phyloP scores from a whole-genome alignment of 2,329 filamentous ascomycete genomes.

The Leptodontidium sp. region DNA sequence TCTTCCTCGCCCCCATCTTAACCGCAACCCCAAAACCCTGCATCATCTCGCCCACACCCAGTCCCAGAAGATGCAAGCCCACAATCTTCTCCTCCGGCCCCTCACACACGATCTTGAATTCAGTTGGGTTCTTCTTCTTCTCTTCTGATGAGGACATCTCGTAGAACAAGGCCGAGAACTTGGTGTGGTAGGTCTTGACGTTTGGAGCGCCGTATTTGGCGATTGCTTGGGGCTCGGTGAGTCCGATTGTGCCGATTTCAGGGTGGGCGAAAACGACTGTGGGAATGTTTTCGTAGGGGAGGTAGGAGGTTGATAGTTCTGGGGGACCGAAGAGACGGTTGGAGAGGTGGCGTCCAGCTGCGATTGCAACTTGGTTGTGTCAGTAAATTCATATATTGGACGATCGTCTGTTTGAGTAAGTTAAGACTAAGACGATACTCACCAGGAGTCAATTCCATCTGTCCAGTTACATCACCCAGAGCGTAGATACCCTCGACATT shows the following conservation, averaged over 20 bases:
- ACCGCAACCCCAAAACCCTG: slow-evolving; percentile 72
- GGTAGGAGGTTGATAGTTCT: slow-evolving; percentile 66
- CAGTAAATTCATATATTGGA: not conserved
- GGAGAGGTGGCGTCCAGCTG: slow-evolving; percentile 79
- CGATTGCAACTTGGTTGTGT: slow-evolving; percentile 74
- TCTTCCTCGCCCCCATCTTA: slow-evolving; percentile 70
- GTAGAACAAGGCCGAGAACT: slow-evolving; percentile 88
- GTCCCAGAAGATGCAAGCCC: slow-evolving; percentile 83
- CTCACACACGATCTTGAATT: slow-evolving; percentile 80
- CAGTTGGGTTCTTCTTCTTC: slow-evolving; percentile 79
- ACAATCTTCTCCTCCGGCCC: slow-evolving; percentile 85
- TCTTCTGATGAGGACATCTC: slow-evolving; percentile 76
- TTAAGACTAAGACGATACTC: not conserved
- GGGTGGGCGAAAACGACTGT: slow-evolving; percentile 90
- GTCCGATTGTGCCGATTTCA: slow-evolving; percentile 80
- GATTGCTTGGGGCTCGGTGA: slow-evolving; percentile 81
- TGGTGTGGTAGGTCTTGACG: slow-evolving; percentile 82
- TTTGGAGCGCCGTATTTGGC: slow-evolving; percentile 76
- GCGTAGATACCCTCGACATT: slow-evolving; percentile 79
- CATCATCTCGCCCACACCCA: slow-evolving; percentile 73
- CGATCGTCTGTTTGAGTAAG: not conserved
- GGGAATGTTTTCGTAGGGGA: slow-evolving; percentile 81
- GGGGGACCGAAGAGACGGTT: slow-evolving; percentile 81
- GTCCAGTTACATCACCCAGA: slow-evolving; percentile 82
- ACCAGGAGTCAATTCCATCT: slow-evolving; percentile 78